phyloP scores from a whole-genome alignment of 2,329 filamentous ascomycete genomes.

The Catunica adiposa region DNA sequence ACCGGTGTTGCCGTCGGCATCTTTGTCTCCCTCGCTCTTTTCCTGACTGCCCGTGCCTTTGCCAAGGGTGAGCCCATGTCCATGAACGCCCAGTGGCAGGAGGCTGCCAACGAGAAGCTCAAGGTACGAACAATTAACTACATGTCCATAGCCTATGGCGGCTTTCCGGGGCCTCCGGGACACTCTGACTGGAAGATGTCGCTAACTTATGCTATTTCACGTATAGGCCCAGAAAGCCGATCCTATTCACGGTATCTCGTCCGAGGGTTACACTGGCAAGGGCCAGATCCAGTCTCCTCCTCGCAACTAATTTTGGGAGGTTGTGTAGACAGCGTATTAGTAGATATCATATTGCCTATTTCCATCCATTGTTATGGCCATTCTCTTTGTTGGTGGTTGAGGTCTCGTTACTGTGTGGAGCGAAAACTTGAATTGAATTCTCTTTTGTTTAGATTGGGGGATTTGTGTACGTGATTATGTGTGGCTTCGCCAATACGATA shows the following conservation, averaged over 20 bases:
- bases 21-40: slow-evolving; percentile 50
- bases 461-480: no score
- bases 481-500: no score
- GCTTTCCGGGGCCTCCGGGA: background rate
- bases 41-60: slow-evolving; percentile 53
- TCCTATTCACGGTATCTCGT: slow-evolving; percentile 69
- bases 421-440: no score
- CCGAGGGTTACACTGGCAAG: slow-evolving; percentile 60
- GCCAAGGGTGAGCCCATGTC: slow-evolving; percentile 60
- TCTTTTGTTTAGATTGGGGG: no score
- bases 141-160: background rate
- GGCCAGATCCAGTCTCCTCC: slow-evolving; percentile 61
- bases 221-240: slow-evolving; percentile 65
- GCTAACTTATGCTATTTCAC: background rate
- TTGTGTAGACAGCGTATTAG: background rate
- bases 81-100: slow-evolving; percentile 96
- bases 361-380: background rate
- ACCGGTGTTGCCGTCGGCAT: slow-evolving; percentile 56
- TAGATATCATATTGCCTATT: slow-evolving; percentile 11
- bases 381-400: slow-evolving; percentile 3
- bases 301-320: slow-evolving; percentile 24
- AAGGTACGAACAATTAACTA: slow-evolving; percentile 41
- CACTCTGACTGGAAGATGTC: slow-evolving; percentile 8
- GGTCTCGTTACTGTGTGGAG: background rate
- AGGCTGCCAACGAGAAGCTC: slow-evolving; percentile 84